Evolutionary conservation across 345 rosid genomes (phyloP).

Genomic region (Gossypium ekmanianum): DNA sequence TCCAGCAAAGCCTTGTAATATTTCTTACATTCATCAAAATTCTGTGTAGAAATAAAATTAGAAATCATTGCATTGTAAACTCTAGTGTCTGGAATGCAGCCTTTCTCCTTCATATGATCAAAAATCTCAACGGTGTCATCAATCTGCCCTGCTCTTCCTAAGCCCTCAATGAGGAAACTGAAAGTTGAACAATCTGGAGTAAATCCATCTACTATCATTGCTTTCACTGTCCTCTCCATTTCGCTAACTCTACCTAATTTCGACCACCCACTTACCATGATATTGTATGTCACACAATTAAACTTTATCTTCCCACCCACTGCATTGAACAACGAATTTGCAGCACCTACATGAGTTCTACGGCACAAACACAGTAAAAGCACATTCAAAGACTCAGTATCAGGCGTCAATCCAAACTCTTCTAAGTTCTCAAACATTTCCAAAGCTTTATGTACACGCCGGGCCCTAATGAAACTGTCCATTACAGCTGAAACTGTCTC

Average conservation of each 20-base stretch:
- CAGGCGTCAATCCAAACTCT: conserved; percentile 47
- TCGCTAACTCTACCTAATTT: conserved; percentile 54
- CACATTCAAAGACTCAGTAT: conserved; percentile 59
- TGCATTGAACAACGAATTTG: conserved; percentile 51
- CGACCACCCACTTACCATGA: conserved; percentile 72
- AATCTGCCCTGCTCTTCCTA: conserved; percentile 72
- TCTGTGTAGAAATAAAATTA: conserved; percentile 48
- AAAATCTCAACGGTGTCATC: conserved; percentile 62
- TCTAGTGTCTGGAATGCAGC: conserved; percentile 40
- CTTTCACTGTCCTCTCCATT: conserved; percentile 56
- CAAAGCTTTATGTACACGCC: conserved; percentile 49
- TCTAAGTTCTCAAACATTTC: conserved; percentile 45
- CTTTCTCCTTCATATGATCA: conserved; percentile 44
- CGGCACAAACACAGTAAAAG: conserved; percentile 60
- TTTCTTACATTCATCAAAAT: conserved; percentile 54
- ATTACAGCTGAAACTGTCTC: conserved; percentile 49
- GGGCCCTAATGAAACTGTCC: conserved; percentile 55
- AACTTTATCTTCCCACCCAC: conserved; percentile 47
- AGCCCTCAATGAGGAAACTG: conserved; percentile 59
- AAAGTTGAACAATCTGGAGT: conserved; percentile 51
- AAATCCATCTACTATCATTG: conserved; percentile 56
- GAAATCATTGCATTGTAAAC: conserved; percentile 76
- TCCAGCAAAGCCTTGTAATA: conserved; percentile 51
- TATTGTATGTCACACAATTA: conserved; percentile 52
- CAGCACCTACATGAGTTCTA: conserved; percentile 67